A percentile compares a stretch with the other conserved stretches of the same genome.
Conservation (phyloP, 1,139 yeast genomes). For the Kodamaea ohmeri region DNA sequence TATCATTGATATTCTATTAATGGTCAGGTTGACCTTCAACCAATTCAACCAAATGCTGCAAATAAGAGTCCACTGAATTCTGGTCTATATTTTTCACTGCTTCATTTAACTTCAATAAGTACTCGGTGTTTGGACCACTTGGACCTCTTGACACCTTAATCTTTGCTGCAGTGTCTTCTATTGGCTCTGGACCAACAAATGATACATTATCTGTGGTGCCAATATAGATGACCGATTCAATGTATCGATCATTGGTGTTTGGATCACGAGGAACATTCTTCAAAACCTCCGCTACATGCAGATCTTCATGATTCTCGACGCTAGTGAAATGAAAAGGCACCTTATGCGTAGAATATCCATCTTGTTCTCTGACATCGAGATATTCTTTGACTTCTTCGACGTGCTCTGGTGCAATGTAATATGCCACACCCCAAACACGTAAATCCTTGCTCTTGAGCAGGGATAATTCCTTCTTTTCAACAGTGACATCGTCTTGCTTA, state of each 20-base stretch:
- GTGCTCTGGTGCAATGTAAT: constrained; percentile 66
- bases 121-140: constrained; percentile 77
- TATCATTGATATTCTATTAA: too few species aligned
- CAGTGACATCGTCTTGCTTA: constrained; percentile 6
- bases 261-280: constrained; percentile 21
- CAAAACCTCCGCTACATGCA: constrained; percentile 9
- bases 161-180: constrained; percentile 55
- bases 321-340: constrained; percentile 59
- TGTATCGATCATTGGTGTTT: constrained; percentile 35
- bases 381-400: constrained; percentile 63
- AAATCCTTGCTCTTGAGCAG: constrained; percentile 44
- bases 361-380: constrained; percentile 80
- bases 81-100: constrained; percentile 52
- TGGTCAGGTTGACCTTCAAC: too few species aligned
- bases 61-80: constrained; percentile 8
- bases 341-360: constrained; percentile 76
- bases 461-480: constrained; percentile 13
- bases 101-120: constrained; percentile 52
- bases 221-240: constrained; percentile 72
- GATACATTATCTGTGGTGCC: constrained; percentile 81
- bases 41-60: constrained; percentile 32
- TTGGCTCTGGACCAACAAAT: constrained; percentile 76
- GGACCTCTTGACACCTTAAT: constrained; percentile 66
- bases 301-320: constrained; percentile 17
- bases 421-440: constrained; percentile 78